Base-by-base conservation (phyloP, 345 rosid species). In the Gossypium stocksii region DNA sequence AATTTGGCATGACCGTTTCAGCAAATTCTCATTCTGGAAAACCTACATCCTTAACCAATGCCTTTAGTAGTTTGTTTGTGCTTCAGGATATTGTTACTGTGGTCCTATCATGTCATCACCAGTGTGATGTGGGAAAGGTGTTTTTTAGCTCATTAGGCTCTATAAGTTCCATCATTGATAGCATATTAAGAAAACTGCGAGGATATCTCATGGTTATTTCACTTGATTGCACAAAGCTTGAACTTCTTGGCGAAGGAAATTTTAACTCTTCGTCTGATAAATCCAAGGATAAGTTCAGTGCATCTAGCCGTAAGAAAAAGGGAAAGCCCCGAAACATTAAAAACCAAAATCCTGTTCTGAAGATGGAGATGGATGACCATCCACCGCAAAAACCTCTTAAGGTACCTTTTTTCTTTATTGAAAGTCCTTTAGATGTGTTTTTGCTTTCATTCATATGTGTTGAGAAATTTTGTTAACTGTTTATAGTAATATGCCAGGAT, bases 61-160 rank as follows among this genome's bases (percentile, higher is more conserved):
- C 76, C 48, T 86, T 83, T 78, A 80, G 78, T 79, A 76, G 78
- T 80, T 84, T 94, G 77, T 79, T 79, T 71, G 83, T 92, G 71
- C 89, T 94, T 83, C 89, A 74, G 84, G 89, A 86, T 77, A 81
- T 87, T 73, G 68, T 80, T 71, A 69, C 80, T 29, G 51, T 87
- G 57, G 70, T 88, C 54, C 72, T 77, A 68, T 81, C 84, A 45
- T 83, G 81, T 77, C 84, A 70, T 70, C 80, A 80, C 67, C 83
- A 79, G 61, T 69, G 73, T 81, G 83, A 84, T 71, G 52, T 29
- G 54, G 82, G 83, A 66, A 82, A 82, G 71, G 48, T 87, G 44
- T 89, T 89, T 76, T 94, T 87, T 86, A 94, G 93, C 87, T 74
- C 90, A 65, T 81, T 94, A 80, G 77, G 71, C 68, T 86, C 92